Conservation (phyloP, 306 rosid species). For the Vigna angularis region DNA sequence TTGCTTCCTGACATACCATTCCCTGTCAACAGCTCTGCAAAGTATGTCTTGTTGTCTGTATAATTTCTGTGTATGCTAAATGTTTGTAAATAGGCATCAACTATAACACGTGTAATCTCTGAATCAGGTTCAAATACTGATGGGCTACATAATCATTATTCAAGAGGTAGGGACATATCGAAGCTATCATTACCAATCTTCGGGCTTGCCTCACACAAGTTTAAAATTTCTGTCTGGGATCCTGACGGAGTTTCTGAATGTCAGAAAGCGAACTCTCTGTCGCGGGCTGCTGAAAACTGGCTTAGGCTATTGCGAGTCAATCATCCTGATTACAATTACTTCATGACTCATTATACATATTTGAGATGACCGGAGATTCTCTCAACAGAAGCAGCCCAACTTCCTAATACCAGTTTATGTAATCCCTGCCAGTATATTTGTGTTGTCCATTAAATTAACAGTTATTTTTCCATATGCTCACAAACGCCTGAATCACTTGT, state of each 20-base stretch:
- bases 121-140: conserved; percentile 69
- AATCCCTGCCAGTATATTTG: conserved; percentile 37
- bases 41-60: conserved; percentile 52
- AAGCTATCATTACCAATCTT: conserved; percentile 72
- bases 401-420: conserved; percentile 26
- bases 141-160: conserved; percentile 53
- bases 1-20: conserved; percentile 88
- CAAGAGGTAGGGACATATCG: conserved; percentile 53
- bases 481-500: conserved; percentile 26
- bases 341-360: conserved; percentile 55
- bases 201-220: conserved; percentile 85
- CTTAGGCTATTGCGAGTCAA: conserved; percentile 64
- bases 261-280: conserved; percentile 67
- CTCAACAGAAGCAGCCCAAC: conserved; percentile 43
- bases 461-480: conserved; percentile 37
- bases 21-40: conserved; percentile 64
- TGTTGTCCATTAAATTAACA: conserved; percentile 44
- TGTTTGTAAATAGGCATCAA: conserved; percentile 16
- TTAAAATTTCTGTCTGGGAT: conserved; percentile 76
- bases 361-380: conserved; percentile 55
- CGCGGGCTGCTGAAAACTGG: conserved; percentile 80
- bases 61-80: conserved; percentile 31
- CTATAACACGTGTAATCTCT: conserved; percentile 38
- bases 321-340: conserved; percentile 86
- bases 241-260: conserved; percentile 65